Conservation (phyloP, 2,329 filamentous ascomycete species). For the Emergomyces africanus region DNA sequence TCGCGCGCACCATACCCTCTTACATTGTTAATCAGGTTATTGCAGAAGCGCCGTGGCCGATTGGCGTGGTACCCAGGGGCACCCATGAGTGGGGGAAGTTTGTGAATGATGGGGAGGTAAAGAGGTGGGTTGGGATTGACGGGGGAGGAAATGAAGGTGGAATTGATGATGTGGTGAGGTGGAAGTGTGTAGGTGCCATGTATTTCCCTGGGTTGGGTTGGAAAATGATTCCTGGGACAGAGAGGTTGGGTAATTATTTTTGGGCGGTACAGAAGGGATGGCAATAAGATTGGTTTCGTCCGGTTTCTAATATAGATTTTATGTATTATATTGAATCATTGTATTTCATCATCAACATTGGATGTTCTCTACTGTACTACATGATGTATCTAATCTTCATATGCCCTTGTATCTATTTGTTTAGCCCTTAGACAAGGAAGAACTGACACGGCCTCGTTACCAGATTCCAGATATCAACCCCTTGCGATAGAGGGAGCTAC, state of each 20-base stretch:
- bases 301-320: neutral
- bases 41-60: conserved; percentile 61
- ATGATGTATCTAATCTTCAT: neutral
- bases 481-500: neutral
- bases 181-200: conserved; percentile 66
- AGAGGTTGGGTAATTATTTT: conserved; percentile 91
- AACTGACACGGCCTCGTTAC: too few relatives aligned
- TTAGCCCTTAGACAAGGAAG: too few relatives aligned
- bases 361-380: neutral
- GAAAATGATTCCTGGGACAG: conserved; percentile 68
- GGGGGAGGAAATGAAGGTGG: neutral
- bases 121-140: conserved; percentile 24
- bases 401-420: too few relatives aligned
- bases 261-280: conserved; percentile 57
- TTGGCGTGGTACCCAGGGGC: conserved; percentile 72
- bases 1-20: conserved; percentile 75
- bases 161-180: conserved; percentile 32
- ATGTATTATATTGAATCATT: neutral
- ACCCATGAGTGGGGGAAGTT: conserved; percentile 98
- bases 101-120: conserved; percentile 52
- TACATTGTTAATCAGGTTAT: conserved; percentile 89
- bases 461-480: too few relatives aligned
- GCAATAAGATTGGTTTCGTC: neutral
- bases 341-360: neutral
- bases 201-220: conserved; percentile 87